A percentile compares a stretch with the other conserved stretches of the same genome.
Conservation (phyloP, 1,284 basidiomycete species). For the Ustilago crameri region DNA sequence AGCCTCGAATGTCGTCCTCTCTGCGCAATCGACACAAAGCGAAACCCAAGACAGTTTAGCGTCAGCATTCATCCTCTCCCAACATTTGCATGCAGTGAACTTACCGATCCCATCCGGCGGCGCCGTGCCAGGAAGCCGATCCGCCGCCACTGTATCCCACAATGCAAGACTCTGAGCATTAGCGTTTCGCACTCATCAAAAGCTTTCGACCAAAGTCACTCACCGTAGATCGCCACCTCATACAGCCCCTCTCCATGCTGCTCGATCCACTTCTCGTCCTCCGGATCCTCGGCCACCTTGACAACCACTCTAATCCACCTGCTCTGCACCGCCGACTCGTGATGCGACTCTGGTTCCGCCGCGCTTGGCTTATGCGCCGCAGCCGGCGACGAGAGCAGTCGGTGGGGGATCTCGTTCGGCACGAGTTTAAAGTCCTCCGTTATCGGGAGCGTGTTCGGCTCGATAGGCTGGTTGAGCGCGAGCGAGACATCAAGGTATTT, state of each 20-base stretch:
- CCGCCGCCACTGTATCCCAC: slow-evolving; percentile 37
- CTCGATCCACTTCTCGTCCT: slow-evolving; percentile 42
- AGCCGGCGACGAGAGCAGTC: slow-evolving; percentile 12
- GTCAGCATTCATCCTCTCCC: not conserved
- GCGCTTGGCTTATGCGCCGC: slow-evolving; percentile 14
- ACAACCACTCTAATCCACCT: slow-evolving; percentile 26
- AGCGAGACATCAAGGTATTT: slow-evolving; percentile 31
- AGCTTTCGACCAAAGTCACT: not conserved
- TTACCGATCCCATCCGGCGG: slow-evolving; percentile 51
- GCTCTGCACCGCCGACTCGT: slow-evolving; percentile 3
- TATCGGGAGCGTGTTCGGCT: slow-evolving; percentile 29
- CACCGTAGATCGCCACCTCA: slow-evolving; percentile 47
- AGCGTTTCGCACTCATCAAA: too few relatives aligned
- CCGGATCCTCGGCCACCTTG: slow-evolving; percentile 45
- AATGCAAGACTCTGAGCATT: too few relatives aligned
- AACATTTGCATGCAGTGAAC: too few relatives aligned
- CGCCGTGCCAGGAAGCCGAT: slow-evolving; percentile 27
- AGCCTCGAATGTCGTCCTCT: slow-evolving; percentile 30
- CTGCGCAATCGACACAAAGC: not conserved
- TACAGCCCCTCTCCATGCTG: slow-evolving; percentile 48
- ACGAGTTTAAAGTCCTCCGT: slow-evolving; percentile 26
- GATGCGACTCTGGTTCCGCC: slow-evolving; percentile 12
- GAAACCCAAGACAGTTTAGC: not conserved
- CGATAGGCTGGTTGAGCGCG: slow-evolving; percentile 29
- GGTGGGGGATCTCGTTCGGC: slow-evolving; percentile 31